These are phyloP conservation scores for Sporothrix brasiliensis DNA, from an alignment of 2,329 filamentous ascomycete species.

Conservation along the genomic window DNA sequence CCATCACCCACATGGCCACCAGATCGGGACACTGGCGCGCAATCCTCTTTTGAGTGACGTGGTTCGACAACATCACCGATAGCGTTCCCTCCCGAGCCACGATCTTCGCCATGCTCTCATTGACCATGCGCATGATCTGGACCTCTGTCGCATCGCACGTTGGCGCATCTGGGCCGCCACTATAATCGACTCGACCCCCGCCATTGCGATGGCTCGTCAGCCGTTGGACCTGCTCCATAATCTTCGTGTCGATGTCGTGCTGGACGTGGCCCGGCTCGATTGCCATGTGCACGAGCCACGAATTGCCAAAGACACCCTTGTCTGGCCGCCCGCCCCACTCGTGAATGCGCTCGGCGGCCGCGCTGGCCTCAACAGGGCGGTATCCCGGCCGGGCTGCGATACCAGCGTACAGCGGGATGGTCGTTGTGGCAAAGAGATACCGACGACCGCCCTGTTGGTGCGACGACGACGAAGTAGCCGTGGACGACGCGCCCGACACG, in stretches of 20 bases:
- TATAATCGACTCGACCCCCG: neutral
- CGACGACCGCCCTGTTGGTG: slow-evolving; percentile 31
- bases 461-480: neutral
- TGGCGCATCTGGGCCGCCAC: neutral
- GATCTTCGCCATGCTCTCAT: slow-evolving; percentile 31
- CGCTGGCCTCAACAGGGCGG: slow-evolving; percentile 31
- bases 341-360: slow-evolving; percentile 31
- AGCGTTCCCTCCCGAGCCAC: slow-evolving; percentile 27
- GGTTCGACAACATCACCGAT: slow-evolving; percentile 37
- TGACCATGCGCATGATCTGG: slow-evolving; percentile 31
- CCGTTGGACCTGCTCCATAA: slow-evolving; percentile 31
- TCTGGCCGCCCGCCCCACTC: slow-evolving; percentile 35
- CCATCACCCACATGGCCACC: slow-evolving; percentile 37
- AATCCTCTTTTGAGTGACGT: slow-evolving; percentile 36
- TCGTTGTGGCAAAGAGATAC: slow-evolving; percentile 33
- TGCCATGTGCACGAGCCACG: slow-evolving; percentile 35
- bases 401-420: slow-evolving; percentile 34
- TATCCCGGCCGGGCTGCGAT: slow-evolving; percentile 34
- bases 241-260: slow-evolving; percentile 29
- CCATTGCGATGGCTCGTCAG: neutral
- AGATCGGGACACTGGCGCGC: slow-evolving; percentile 37
- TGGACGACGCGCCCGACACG: neutral
- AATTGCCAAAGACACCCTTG: slow-evolving; percentile 35
- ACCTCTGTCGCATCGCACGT: neutral
- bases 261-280: slow-evolving; percentile 32